These are phyloP conservation scores for Zelonia costaricensis DNA, from an alignment of 208 protist species.

Conservation along the genomic window DNA sequence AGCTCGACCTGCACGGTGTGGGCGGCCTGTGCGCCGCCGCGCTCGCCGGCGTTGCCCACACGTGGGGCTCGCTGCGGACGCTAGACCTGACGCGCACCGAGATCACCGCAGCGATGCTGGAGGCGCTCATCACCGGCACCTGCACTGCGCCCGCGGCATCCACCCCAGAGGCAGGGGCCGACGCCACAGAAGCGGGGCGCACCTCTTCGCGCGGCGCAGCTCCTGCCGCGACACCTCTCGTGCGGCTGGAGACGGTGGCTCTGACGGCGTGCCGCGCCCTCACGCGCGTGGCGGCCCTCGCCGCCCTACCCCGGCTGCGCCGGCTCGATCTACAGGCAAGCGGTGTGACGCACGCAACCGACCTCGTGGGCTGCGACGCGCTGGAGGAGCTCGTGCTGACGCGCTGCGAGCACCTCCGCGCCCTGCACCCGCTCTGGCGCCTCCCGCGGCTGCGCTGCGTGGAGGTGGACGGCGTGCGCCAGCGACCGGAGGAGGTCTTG, in stretches of 20 bases:
- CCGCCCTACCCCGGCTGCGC: constrained; percentile 19
- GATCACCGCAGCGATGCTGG: constrained; percentile 8
- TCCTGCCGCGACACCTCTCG: constrained; percentile 2
- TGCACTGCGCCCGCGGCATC: no score
- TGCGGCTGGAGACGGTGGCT: constrained; percentile 15
- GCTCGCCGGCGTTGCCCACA: constrained; percentile 4
- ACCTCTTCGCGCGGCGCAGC: no score
- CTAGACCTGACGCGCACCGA: constrained; percentile 27
- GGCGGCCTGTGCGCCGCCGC: constrained; percentile 5
- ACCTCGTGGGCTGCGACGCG: constrained; percentile 10
- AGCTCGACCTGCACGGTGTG: constrained; percentile 16
- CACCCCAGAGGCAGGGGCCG: not conserved
- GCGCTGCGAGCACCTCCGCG: constrained; percentile 12
- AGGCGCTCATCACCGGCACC: constrained; percentile 16
- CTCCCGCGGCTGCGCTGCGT: constrained; percentile 21
- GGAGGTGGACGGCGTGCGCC: constrained; percentile 15
- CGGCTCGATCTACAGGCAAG: constrained; percentile 19
- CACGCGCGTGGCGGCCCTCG: constrained; percentile 9
- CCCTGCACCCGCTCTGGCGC: constrained; percentile 19
- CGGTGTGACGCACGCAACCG: constrained; percentile 2
- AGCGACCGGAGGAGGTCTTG: not conserved
- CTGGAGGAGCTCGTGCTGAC: constrained; percentile 22
- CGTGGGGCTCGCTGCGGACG: constrained; percentile 7
- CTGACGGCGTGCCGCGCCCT: constrained; percentile 24
- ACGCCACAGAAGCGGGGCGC: not conserved